Base-by-base conservation (phyloP, 345 rosid species). In the Microthlaspi erraticum region DNA sequence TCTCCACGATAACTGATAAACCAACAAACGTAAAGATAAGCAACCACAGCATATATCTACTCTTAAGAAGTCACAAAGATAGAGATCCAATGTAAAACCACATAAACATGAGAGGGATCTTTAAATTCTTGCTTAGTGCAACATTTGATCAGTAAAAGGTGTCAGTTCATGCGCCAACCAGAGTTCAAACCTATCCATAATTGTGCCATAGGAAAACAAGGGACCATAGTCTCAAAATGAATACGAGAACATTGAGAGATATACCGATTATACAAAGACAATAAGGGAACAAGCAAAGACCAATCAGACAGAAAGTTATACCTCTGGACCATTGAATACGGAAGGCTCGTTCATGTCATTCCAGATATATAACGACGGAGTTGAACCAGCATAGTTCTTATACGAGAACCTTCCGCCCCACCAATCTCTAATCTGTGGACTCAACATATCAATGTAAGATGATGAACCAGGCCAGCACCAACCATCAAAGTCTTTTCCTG, bases 391-490 rank as follows among this genome's bases (percentile, higher is more conserved):
- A 79, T 95, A 95, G 63, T 82, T 86, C 60, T 83, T 75, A 70
- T 78, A 86, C 1, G 92, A 92, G 83, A 95, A 92, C 72, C 79
- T 85, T 26, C 85, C 88, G 58, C 80, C 77, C 97, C 98, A 95
- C 99, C 99, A 95, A 7, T 87, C 70, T 64, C 99, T 87, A 76
- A 95, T 85, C 85, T 88, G 92, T 1, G 97, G 96, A 83, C 81
- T 90, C 78, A 88, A 37, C 89, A 86, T 78, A 78, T 95, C 99
- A 51, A 66, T 58, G 72, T 95, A 95, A 5, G 99, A 95, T 6
- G 99, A 89, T 3, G 99, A 92, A 70, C 98, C 99, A 41, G 99
- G 87, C 99, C 99, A 95, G 78, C 98, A 95, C 99, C 99, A 95
- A 58, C 99, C 99, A 66, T 90, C 96, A 85, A 68, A 95, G 78